Base-by-base conservation (phyloP, 1,284 basidiomycete species). In the Apiotrichum siamense region DNA sequence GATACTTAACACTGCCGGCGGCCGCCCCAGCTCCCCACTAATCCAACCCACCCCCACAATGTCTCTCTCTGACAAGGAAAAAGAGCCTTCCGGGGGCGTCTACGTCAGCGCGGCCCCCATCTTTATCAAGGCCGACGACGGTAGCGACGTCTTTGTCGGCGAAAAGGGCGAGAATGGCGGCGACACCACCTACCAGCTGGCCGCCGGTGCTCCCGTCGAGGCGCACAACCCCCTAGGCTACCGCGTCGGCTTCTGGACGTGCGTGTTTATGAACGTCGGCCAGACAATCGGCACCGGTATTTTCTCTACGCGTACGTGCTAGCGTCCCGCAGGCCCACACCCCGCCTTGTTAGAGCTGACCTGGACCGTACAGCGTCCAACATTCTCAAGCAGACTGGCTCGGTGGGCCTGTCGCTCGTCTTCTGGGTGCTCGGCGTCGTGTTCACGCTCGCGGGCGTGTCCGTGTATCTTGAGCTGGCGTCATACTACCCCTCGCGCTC, bases 391-490 rank as follows among this genome's bases (percentile, higher is more conserved):
- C 37, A 44, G 24, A 49, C 50, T 12, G 64, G 64, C 2, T 58
- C 55, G 2, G 60, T 64, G 37, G 64, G 62, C 31, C 48, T 66
- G 11, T 29, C 51, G 7, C 49, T 66, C 18, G 29, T 66, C 25
- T 61, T 58, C 47, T 66, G 64, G 64, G 51, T 55, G 3, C 45
- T 66, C 29, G 61, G 63, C 20, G 31, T 52, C 7, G 9, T 64
- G 38, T 58, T 66, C 39, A 45, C 57, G 1, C 38, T 53, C 18
- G 51, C 58, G 5, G 62, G 61, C 23, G 47, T 63, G 12, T 49
- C 55, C 7, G 62, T 65, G 17, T 65, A 62, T 32, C 48, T 64
- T 26, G 65, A 66, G 40, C 52, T 64, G 27, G 44, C 52, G n/a
- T 41, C 59, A 5, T 61, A 60, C 46, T 63, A 63, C 48, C 64